Base-by-base conservation (phyloP, 164 flowering plant species). In the Magnolia officinalis region DNA sequence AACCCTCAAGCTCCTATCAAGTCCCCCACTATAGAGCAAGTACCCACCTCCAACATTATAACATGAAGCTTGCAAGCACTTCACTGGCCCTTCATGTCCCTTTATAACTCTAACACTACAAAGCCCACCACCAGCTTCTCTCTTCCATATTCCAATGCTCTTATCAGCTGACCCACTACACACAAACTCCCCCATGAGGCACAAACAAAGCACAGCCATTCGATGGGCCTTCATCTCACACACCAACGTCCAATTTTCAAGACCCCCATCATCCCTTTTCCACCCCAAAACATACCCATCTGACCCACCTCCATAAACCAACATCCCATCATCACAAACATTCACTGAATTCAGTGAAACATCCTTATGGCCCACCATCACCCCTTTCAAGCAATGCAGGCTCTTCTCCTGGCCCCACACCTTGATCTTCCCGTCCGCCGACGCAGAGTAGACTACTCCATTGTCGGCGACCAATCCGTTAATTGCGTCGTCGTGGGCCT, bases 101-200 rank as follows among this genome's bases (percentile, higher is more conserved):
- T 52, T 86, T 8, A 96, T 79, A 29, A 85, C 78, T 70, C 90
- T 86, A 75, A 89, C 76, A 79, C 74, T 87, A 26, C 76, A 49
- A 18, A 92, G 72, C 79, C 82, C 82, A 2, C 90, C 91, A 55
- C 66, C 75, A 23, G 76, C 73, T 26, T 83, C 95, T 77, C 91
- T 91, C 75, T 72, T 93, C 98, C 99, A 96, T 18, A 96, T 73
- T 8, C 92, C 85, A 55, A 96, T 91, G 13, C 83, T 90, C 80
- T 87, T 90, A 87, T 96, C 97, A 26, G 98, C 94, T 69, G 99
- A 96, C 0, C 99, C 99, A 84, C 89, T 90, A 71, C 92, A 94
- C 71, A 96, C 11, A 74, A 83, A 81, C 51, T 94, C 93, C 75
- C 91, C 91, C 82, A 80, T 71, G 18, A 86, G 5, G 68, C 92